Evolutionary conservation across 768 basidiomycete species (phyloP), one percentile per base, ranked within the genome.

Genomic region (Chalciporus pseudorubinellus): DNA sequence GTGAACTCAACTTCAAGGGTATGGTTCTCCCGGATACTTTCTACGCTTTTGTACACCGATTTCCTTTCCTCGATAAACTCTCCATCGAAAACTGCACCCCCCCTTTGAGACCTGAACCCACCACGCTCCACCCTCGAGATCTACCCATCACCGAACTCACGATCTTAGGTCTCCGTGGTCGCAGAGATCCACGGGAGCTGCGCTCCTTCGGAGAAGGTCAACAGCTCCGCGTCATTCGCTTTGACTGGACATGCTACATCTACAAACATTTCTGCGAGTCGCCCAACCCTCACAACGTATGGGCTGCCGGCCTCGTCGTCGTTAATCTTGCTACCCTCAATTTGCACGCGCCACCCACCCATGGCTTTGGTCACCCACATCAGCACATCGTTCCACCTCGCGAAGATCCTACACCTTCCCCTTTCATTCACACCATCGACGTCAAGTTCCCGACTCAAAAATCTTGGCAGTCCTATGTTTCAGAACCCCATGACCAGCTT

Each of bases 61-160:
- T 78, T 12, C 72, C 74, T 1, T 46, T 46, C 3, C 70, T 79
- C 18, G 65, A 70, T 26, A 64, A 57, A 9, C 68, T 79, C n/a
- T 62, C 65, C 22, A 64, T 79, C 49, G 74, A 77, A 43, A 69
- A 73, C 42, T 78, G 76, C 46, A 68, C 66, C 0, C 51, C 59
- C 0, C 68, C 66, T 4, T 18, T 59, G 24, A 47, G 46, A 2
- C 57, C 60, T 0, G 60, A 62, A 10, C 51, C 67, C 44, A 51
- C 54, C 6, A 10, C 11, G 12, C 42, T 55, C 1, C 62, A 65
- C 6, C 74, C 74, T 6, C 57, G 66, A n/a, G 57, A 61, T 18
- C 70, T 78, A 14, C 74, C 75, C 11, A 72, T 79, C 52, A 76
- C 69, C 1, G 68, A 74, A 18, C 72, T 79, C 24, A 72, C 70